Conservation (phyloP, 352 stramenopile genomes). For the Peronospora belbahrii region DNA sequence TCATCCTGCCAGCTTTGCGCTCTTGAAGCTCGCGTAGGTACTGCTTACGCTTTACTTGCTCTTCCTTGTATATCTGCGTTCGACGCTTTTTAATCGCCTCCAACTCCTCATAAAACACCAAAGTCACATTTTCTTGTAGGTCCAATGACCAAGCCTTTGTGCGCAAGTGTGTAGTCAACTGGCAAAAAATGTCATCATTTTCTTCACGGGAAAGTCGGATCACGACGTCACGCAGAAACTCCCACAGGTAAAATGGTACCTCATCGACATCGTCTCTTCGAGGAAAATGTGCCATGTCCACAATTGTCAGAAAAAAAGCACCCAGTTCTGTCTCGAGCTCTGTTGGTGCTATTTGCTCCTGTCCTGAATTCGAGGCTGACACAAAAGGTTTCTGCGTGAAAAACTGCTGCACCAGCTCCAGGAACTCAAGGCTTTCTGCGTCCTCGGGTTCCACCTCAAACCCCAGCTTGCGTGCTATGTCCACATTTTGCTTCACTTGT, state of each 20-base stretch:
- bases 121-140: slow-evolving; percentile 40
- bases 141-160: slow-evolving; percentile 49
- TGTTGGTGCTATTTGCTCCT: slow-evolving; percentile 11
- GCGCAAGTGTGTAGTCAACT: slow-evolving; percentile 39
- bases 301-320: slow-evolving; percentile 49
- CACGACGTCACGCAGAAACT: slow-evolving; percentile 37
- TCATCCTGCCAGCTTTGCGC: slow-evolving; percentile 10
- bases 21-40: slow-evolving; percentile 25
- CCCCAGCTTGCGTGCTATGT: slow-evolving; percentile 48
- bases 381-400: slow-evolving; percentile 44
- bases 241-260: slow-evolving; percentile 34
- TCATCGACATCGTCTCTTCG: slow-evolving; percentile 11
- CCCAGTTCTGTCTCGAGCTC: slow-evolving; percentile 43
- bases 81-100: slow-evolving; percentile 22
- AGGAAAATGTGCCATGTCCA: slow-evolving; percentile 39
- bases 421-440: slow-evolving; percentile 59
- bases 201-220: slow-evolving; percentile 22
- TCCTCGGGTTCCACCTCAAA: slow-evolving; percentile 75
- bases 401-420: slow-evolving; percentile 65
- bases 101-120: slow-evolving; percentile 28
- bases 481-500: slow-evolving; percentile 50
- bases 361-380: slow-evolving; percentile 3
- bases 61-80: slow-evolving; percentile 25
- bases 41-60: slow-evolving; percentile 24
- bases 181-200: slow-evolving; percentile 44